Conservation (phyloP, 1,139 yeast genomes). For the Meyerozyma carpophila region DNA sequence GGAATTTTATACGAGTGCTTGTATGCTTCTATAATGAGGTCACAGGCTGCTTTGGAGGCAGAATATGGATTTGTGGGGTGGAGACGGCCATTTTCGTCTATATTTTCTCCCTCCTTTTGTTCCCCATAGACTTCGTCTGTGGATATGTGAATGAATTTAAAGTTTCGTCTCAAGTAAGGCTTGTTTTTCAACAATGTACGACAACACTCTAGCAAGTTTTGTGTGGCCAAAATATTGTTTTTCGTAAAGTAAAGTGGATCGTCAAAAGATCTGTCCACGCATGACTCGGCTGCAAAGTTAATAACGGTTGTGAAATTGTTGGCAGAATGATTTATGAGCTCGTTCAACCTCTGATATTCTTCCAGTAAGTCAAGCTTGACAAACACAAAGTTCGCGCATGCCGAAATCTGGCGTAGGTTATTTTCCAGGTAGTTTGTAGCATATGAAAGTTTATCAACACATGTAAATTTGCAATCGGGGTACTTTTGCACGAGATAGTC, state of each 20-base stretch:
- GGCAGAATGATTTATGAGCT: constrained; percentile 4
- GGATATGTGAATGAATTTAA: constrained; percentile 44
- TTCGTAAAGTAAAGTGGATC: constrained; percentile 41
- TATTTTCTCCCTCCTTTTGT: constrained; percentile 12
- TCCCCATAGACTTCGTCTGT: constrained; percentile 63
- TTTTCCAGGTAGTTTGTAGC: constrained; percentile 17
- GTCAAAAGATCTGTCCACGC: constrained; percentile 50
- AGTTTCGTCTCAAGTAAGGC: constrained; percentile 2
- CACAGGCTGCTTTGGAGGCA: constrained; percentile 55
- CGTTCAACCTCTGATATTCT: constrained; percentile 13
- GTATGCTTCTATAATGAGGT: constrained; percentile 46
- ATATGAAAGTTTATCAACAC: constrained; percentile 45
- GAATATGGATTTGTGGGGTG: constrained; percentile 58
- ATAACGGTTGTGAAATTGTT: constrained; percentile 32
- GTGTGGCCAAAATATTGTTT: constrained; percentile 48
- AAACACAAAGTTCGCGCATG: constrained; percentile 18
- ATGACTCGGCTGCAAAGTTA: constrained; percentile 56
- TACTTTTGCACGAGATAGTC: constrained; percentile 31
- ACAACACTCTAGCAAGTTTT: constrained; percentile 42
- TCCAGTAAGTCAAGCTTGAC: constrained; percentile 35
- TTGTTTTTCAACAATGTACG: constrained; percentile 10
- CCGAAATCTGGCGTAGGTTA: constrained; percentile 19
- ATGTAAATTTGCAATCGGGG: constrained; percentile 36
- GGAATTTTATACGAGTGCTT: constrained; percentile 40
- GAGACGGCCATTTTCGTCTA: constrained; percentile 32